Evolutionary conservation across 768 basidiomycete species (phyloP).

Genomic region (Boletales sp.): DNA sequence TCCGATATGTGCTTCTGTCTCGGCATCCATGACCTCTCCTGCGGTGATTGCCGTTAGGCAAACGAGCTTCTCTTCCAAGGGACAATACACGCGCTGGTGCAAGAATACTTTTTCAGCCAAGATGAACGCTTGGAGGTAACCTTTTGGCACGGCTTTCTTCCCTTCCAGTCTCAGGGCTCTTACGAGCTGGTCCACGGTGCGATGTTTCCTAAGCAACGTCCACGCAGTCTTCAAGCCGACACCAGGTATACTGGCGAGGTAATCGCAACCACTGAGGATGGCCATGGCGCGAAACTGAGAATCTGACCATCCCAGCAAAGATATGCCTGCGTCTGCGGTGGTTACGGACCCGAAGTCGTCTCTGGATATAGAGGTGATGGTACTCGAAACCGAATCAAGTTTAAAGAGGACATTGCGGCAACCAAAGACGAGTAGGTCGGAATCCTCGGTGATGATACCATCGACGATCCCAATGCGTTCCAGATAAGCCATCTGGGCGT

Average conservation of each 20-base stretch:
- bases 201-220: conserved; percentile 75
- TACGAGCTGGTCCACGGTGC: conserved; percentile 81
- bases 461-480: conserved; percentile 80
- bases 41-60: conserved; percentile 61
- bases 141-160: conserved; percentile 72
- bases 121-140: conserved; percentile 71
- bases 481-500: conserved; percentile 92
- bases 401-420: conserved; percentile 92
- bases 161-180: conserved; percentile 76
- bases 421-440: conserved; percentile 97
- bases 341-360: conserved; percentile 62
- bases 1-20: conserved; percentile 70
- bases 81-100: conserved; percentile 91
- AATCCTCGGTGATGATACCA: conserved; percentile 96
- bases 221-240: conserved; percentile 94
- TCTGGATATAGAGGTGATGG: conserved; percentile 65
- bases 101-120: conserved; percentile 90
- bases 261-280: conserved; percentile 90
- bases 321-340: conserved; percentile 52
- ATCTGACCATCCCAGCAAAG: conserved; percentile 87
- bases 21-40: conserved; percentile 50
- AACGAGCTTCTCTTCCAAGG: conserved; percentile 58
- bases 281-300: conserved; percentile 90
- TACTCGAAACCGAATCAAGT: conserved; percentile 64
- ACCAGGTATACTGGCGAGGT: conserved; percentile 85